Percentiles rank a stretch among this genome's conserved stretches.
Conservation (phyloP, 169 alveolate species). For the Eimeria maxima region DNA sequence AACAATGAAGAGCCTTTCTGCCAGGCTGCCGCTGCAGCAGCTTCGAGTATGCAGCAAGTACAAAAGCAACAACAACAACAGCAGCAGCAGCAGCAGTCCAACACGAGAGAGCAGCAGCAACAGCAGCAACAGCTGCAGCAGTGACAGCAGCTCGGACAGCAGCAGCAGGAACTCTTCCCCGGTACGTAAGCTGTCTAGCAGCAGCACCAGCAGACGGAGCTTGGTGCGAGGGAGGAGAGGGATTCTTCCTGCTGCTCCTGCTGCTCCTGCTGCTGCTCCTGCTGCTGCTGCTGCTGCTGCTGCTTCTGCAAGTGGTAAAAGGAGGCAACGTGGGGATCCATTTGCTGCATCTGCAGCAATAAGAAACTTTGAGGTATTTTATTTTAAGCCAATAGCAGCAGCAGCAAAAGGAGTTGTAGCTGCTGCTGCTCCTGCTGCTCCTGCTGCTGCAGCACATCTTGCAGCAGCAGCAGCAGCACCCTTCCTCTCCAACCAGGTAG, state of each 20-base stretch:
- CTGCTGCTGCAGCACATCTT: conserved; percentile 41
- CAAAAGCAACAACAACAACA: conserved; percentile 13
- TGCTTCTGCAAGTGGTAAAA: neutral
- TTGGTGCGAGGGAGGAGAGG: neutral
- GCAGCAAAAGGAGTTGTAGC: conserved; percentile 47
- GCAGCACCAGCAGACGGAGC: neutral
- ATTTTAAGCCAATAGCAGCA: conserved; percentile 20
- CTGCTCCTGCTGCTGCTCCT: neutral
- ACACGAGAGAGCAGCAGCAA: neutral
- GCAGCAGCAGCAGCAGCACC: conserved; percentile 76
- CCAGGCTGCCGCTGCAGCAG: conserved; percentile 5
- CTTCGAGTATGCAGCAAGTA: neutral
- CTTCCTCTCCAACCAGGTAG: neutral
- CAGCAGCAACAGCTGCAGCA: conserved; percentile 28
- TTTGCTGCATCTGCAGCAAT: neutral
- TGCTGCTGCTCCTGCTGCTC: conserved; percentile 69
- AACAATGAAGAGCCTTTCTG: neutral
- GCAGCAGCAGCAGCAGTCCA: conserved; percentile 50
- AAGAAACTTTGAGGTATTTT: conserved; percentile 22
- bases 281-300: conserved; percentile 14
- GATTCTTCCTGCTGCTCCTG: neutral
- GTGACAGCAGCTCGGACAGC: neutral
- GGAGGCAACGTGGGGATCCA: neutral
- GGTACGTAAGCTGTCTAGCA: neutral
- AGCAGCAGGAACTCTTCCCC: conserved; percentile 19